Percentiles rank a stretch among this genome's conserved stretches.
These are phyloP conservation scores for Pogostemon cablin DNA, from an alignment of 257 asterid genomes.

Conservation along the genomic window DNA sequence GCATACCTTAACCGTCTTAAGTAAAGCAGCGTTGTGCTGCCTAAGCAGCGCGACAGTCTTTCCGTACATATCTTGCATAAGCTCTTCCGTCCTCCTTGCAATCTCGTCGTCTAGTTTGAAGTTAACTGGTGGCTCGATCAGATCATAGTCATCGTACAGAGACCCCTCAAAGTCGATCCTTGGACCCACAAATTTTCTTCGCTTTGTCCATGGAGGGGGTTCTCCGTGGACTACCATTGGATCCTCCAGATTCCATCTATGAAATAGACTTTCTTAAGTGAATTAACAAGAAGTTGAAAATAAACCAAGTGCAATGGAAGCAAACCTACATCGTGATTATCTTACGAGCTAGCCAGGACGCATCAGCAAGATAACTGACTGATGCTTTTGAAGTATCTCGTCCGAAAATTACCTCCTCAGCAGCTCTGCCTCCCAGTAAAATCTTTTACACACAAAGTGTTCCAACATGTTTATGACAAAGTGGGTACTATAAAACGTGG, in stretches of 20 bases:
- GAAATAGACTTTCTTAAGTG: constrained; percentile 8
- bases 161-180: constrained; percentile 93
- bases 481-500: constrained; percentile 18
- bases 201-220: constrained; percentile 89
- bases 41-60: constrained; percentile 72
- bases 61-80: constrained; percentile 66
- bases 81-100: constrained; percentile 74
- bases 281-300: background rate
- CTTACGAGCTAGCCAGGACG: constrained; percentile 99
- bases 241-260: constrained; percentile 91
- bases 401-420: constrained; percentile 92
- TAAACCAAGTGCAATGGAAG: constrained; percentile 6
- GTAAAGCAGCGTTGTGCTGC: constrained; percentile 79
- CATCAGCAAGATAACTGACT: constrained; percentile 90
- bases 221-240: constrained; percentile 95
- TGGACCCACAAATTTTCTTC: constrained; percentile 75
- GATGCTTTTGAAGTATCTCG: constrained; percentile 91
- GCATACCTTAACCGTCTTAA: constrained; percentile 82
- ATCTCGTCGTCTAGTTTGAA: constrained; percentile 79
- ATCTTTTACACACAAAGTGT: constrained; percentile 50
- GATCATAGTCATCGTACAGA: constrained; percentile 68
- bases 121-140: constrained; percentile 79
- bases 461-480: background rate
- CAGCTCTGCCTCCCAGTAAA: constrained; percentile 94
- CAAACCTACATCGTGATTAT: constrained; percentile 78